Conservation (phyloP, 371 early-diverging fungal species). For the Chytridium lagenaria region DNA sequence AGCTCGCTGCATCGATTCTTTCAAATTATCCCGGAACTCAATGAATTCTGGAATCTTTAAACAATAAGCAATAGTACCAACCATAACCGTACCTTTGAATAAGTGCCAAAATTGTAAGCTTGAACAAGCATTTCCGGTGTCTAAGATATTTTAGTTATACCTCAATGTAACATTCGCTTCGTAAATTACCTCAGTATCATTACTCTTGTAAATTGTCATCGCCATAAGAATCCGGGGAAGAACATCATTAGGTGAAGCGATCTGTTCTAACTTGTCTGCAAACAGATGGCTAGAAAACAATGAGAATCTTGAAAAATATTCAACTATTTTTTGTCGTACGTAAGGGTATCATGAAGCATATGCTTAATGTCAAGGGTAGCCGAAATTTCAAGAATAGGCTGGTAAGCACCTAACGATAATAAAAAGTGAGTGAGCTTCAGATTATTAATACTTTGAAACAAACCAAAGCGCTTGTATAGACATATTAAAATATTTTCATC, state of each 20-base stretch:
- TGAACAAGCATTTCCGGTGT: constrained; percentile 87
- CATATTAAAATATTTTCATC: constrained; percentile 84
- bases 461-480: constrained; percentile 73
- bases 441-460: constrained; percentile 22
- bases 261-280: constrained; percentile 66
- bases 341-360: constrained; percentile 86
- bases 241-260: constrained; percentile 63
- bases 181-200: constrained; percentile 61
- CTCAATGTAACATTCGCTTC: constrained; percentile 11
- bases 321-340: no score
- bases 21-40: constrained; percentile 75
- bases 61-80: no score
- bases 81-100: constrained; percentile 81
- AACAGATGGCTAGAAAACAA: constrained; percentile 59
- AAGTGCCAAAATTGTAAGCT: constrained; percentile 84
- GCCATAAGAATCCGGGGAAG: constrained; percentile 61
- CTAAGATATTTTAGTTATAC: constrained; percentile 39
- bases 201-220: constrained; percentile 76
- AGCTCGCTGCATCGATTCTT: constrained; percentile 64
- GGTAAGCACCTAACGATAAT: constrained; percentile 59
- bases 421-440: constrained; percentile 22
- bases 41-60: constrained; percentile 86
- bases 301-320: constrained; percentile 20
- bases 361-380: constrained; percentile 85
- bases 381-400: constrained; percentile 71